Percentiles rank a stretch among this genome's conserved stretches.
phyloP scores from a whole-genome alignment of 176 grass and related monocot species.

The Elymus sibiricus region DNA sequence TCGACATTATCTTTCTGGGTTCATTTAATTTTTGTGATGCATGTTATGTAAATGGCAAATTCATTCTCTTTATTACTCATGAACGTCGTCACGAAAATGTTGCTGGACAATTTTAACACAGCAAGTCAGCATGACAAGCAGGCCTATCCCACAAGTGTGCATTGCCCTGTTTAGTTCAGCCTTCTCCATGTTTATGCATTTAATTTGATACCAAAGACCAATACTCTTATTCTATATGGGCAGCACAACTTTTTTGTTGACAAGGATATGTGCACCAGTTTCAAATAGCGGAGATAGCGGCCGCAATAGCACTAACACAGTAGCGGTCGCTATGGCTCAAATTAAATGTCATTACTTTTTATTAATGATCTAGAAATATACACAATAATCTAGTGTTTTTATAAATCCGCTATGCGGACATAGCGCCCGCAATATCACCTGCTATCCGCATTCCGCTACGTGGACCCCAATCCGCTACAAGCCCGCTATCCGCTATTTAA shows the following conservation, averaged over 20 bases:
- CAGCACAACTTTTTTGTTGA: background rate
- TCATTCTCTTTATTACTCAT: constrained; percentile 8
- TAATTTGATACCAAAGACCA: background rate
- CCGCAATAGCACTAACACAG: too few species aligned
- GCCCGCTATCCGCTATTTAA: too few species aligned
- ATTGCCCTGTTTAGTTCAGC: background rate
- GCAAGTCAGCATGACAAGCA: background rate
- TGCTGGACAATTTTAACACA: background rate
- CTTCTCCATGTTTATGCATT: background rate
- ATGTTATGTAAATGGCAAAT: background rate
- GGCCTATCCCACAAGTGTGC: background rate
- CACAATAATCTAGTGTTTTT: too few species aligned
- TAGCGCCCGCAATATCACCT: too few species aligned
- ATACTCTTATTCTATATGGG: background rate
- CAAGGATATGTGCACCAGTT: background rate
- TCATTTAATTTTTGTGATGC: background rate
- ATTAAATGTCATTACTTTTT: too few species aligned
- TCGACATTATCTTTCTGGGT: background rate
- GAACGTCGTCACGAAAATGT: background rate
- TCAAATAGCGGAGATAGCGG: too few species aligned
- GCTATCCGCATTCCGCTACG: too few species aligned
- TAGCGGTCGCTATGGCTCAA: too few species aligned
- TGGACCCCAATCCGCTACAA: too few species aligned
- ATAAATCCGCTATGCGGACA: too few species aligned
- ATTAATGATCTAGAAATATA: too few species aligned